These are phyloP conservation scores for Globisporangium middletonii DNA, from an alignment of 352 stramenopile species.

Conservation along the genomic window DNA sequence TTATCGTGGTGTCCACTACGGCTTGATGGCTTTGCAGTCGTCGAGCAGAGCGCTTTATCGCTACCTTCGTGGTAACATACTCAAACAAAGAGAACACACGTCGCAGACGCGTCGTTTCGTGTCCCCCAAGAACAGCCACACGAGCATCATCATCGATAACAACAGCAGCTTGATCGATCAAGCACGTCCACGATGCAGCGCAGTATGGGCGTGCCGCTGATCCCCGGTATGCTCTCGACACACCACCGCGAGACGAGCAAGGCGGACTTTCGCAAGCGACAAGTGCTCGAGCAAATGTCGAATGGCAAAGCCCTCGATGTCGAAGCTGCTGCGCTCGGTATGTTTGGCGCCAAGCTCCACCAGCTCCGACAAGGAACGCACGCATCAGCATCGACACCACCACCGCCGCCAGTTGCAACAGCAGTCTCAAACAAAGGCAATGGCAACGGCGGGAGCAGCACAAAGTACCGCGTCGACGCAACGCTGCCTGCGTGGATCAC, in stretches of 20 bases:
- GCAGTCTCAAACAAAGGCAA: background rate
- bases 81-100: background rate
- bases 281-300: constrained; percentile 61
- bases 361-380: constrained; percentile 1
- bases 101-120: background rate
- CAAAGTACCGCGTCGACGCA: constrained; percentile 40
- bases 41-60: too few species aligned
- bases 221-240: constrained; percentile 52
- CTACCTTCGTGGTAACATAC: background rate
- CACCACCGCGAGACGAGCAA: constrained; percentile 38
- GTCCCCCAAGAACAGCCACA: background rate
- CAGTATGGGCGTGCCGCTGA: constrained; percentile 23
- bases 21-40: background rate
- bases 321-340: constrained; percentile 1
- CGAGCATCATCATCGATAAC: too few species aligned
- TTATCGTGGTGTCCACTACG: too few species aligned
- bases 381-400: background rate
- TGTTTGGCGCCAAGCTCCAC: constrained; percentile 15
- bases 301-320: constrained; percentile 28
- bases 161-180: background rate
- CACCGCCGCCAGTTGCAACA: background rate
- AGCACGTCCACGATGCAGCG: background rate
- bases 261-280: constrained; percentile 48
- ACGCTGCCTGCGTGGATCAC: constrained; percentile 62
- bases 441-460: constrained; percentile 11